phyloP scores from a whole-genome alignment of 306 rosid species.

The Arachis stenosperma region DNA sequence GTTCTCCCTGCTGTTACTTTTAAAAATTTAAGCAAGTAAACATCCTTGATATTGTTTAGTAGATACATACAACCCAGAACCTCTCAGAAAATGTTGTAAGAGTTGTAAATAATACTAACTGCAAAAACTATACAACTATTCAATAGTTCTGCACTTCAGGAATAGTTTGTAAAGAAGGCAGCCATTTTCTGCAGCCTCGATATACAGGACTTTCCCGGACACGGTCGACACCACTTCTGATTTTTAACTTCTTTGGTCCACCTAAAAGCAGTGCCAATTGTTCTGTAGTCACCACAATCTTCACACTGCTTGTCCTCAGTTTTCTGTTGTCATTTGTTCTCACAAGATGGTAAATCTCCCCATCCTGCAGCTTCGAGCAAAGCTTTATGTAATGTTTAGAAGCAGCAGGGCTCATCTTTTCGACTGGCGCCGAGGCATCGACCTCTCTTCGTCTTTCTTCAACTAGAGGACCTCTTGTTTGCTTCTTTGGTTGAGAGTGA shows the following conservation, averaged over 20 bases:
- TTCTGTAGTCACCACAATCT: conserved; percentile 61
- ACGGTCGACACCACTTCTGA: conserved; percentile 18
- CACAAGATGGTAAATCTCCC: conserved; percentile 48
- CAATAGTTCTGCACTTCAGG: conserved; percentile 51
- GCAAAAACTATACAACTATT: conserved; percentile 27
- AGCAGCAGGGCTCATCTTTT: conserved; percentile 40
- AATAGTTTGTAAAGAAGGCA: conserved; percentile 59
- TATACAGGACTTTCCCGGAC: conserved; percentile 27
- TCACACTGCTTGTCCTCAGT: conserved; percentile 44
- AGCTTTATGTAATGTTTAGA: conserved; percentile 23
- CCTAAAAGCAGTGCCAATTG: conserved; percentile 55
- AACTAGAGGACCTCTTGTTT: conserved; percentile 31
- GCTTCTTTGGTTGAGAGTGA: conserved; percentile 39
- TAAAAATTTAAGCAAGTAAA: conserved; percentile 15
- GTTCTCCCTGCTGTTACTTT: conserved; percentile 31
- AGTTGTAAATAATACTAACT: conserved; percentile 2
- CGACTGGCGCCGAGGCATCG: conserved; percentile 29
- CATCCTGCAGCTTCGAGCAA: conserved; percentile 41
- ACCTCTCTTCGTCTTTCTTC: conserved; percentile 41
- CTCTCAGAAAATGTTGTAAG: background rate
- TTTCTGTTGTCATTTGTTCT: conserved; percentile 38
- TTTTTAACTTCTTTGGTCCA: conserved; percentile 47
- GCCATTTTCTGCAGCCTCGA: conserved; percentile 52
- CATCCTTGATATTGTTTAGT: conserved; percentile 17
- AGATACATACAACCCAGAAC: conserved; percentile 17